phyloP scores from a whole-genome alignment of 306 rosid species.

The Parietaria judaica region DNA sequence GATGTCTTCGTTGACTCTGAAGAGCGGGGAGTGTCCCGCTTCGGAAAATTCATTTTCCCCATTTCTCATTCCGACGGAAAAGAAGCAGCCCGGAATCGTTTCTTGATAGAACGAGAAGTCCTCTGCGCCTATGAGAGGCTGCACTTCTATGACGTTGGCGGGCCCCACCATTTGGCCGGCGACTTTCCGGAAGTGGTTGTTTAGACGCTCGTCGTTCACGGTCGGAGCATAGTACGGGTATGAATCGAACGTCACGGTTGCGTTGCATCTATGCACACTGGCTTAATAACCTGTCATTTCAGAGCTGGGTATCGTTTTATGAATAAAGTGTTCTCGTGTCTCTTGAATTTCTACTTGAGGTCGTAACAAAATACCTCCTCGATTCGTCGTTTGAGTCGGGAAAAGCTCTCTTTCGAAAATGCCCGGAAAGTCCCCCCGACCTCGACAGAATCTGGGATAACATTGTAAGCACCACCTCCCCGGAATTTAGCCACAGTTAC shows the following conservation, averaged over 20 bases:
- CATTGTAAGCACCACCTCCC: constrained; percentile 82
- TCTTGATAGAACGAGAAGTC: constrained; percentile 39
- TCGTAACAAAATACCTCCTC: constrained; percentile 42
- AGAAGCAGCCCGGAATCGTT: constrained; percentile 33
- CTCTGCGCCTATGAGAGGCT: constrained; percentile 32
- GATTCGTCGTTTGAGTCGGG: constrained; percentile 44
- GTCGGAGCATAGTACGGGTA: constrained; percentile 20
- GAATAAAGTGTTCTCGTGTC: too few relatives aligned
- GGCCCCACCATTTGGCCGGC: constrained; percentile 27
- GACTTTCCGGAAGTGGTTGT: constrained; percentile 22
- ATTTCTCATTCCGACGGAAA: constrained; percentile 32
- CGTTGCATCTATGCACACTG: constrained; percentile 44
- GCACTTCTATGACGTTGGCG: constrained; percentile 18
- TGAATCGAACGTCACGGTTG: constrained; percentile 27
- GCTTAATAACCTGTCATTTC: constrained; percentile 34
- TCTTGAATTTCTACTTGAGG: background rate
- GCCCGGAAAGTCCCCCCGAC: constrained; percentile 88
- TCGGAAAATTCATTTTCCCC: constrained; percentile 19
- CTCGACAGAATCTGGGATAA: constrained; percentile 80
- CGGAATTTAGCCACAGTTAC: constrained; percentile 59
- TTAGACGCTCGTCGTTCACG: constrained; percentile 27
- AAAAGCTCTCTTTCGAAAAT: constrained; percentile 47
- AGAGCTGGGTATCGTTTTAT: background rate
- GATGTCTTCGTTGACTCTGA: constrained; percentile 31
- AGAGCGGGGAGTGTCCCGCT: constrained; percentile 30